Conservation (phyloP, 768 basidiomycete species). For the Tephrocybe sp. region DNA sequence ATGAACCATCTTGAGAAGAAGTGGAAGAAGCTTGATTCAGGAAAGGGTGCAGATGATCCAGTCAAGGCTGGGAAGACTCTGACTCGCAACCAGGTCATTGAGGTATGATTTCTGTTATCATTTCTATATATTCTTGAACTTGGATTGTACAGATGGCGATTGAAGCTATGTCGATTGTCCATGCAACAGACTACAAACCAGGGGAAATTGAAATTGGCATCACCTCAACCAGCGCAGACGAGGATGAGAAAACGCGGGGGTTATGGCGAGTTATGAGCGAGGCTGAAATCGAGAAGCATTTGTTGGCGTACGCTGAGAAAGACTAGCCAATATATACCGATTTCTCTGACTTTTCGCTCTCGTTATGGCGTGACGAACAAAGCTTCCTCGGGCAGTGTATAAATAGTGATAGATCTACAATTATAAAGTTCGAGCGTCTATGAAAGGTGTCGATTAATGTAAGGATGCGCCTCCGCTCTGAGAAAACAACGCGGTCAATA, state of each 20-base stretch:
- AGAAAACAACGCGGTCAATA: constrained; percentile 1
- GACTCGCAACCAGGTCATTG: constrained; percentile 78
- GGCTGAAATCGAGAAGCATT: constrained; percentile 72
- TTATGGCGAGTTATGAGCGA: constrained; percentile 78
- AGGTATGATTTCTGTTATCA: constrained; percentile 49
- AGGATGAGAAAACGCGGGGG: constrained; percentile 68
- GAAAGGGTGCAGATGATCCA: constrained; percentile 77
- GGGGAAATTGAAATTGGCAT: constrained; percentile 96
- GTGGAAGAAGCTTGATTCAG: constrained; percentile 91
- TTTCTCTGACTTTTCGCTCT: background rate
- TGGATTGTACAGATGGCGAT: constrained; percentile 87
- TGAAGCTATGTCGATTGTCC: constrained; percentile 90
- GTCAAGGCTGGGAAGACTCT: constrained; percentile 72
- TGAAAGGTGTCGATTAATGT: constrained; percentile 20
- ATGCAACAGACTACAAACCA: constrained; percentile 94
- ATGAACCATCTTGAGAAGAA: constrained; percentile 99
- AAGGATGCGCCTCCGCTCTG: constrained; percentile 72
- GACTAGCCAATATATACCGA: constrained; percentile 45
- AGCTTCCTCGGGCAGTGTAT: constrained; percentile 3
- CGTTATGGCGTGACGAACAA: background rate
- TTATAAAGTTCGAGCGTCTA: constrained; percentile 1
- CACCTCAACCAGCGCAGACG: constrained; percentile 73
- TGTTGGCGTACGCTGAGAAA: constrained; percentile 88
- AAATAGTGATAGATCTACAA: constrained; percentile 4
- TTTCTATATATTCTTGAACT: background rate